Evolutionary conservation across 805 yeast species (phyloP).

Genomic region (Candida loeiensis): DNA sequence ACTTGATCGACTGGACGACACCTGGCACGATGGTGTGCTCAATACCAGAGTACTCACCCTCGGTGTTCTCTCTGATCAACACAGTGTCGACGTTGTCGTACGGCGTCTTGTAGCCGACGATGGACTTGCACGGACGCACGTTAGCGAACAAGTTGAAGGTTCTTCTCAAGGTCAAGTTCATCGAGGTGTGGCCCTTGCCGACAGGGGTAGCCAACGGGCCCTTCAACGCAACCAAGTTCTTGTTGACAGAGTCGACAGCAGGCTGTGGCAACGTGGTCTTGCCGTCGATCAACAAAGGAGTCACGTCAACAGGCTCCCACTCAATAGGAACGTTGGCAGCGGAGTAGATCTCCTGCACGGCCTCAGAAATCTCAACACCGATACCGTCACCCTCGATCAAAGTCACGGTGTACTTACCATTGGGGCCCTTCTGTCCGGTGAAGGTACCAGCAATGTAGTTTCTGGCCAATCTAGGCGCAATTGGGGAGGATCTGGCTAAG

Average conservation of each 20-base stretch:
- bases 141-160: slow-evolving; percentile 95
- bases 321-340: slow-evolving; percentile 96
- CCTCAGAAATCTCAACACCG: slow-evolving; percentile 91
- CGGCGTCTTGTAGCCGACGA: slow-evolving; percentile 91
- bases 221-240: slow-evolving; percentile 90
- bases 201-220: slow-evolving; percentile 99
- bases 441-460: slow-evolving; percentile 56
- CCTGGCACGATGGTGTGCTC: slow-evolving; percentile 98
- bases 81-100: slow-evolving; percentile 89
- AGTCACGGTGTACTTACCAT: slow-evolving; percentile 90
- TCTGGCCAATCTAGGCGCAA: slow-evolving; percentile 27
- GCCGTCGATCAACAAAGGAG: slow-evolving; percentile 88
- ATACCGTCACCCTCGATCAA: slow-evolving; percentile 99
- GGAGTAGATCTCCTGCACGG: slow-evolving; percentile 87
- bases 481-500: slow-evolving; percentile 29
- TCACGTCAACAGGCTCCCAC: slow-evolving; percentile 96
- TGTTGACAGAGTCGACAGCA: slow-evolving; percentile 90
- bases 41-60: slow-evolving; percentile 99
- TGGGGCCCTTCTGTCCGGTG: slow-evolving; percentile 59
- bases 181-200: slow-evolving; percentile 97
- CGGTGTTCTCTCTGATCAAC: slow-evolving; percentile 97
- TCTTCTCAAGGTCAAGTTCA: slow-evolving; percentile 96
- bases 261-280: slow-evolving; percentile 89
- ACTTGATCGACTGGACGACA: slow-evolving; percentile 95
- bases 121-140: slow-evolving; percentile 93